These are phyloP conservation scores for Phytophthora niederhauseri DNA, from an alignment of 352 stramenopile species.

Conservation along the genomic window DNA sequence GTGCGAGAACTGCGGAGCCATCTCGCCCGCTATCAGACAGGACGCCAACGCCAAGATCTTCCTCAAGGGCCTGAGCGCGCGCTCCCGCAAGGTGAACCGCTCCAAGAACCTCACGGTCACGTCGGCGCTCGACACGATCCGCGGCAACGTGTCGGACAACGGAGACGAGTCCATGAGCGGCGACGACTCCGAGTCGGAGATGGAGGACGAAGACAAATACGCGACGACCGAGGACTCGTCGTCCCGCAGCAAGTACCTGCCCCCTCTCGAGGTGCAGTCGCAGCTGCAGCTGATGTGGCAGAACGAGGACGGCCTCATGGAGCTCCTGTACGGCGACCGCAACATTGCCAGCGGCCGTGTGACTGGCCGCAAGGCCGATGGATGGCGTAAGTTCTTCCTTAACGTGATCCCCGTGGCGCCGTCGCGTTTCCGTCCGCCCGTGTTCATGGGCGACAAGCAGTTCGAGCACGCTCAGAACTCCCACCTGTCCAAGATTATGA, in stretches of 20 bases:
- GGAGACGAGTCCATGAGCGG: constrained; percentile 42
- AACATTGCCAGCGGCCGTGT: constrained; percentile 69
- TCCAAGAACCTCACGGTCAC: constrained; percentile 84
- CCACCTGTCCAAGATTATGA: constrained; percentile 95
- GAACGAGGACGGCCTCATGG: constrained; percentile 92
- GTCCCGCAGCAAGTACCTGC: constrained; percentile 93
- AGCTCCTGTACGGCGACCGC: constrained; percentile 93
- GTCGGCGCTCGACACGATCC: constrained; percentile 83
- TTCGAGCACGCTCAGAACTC: constrained; percentile 99
- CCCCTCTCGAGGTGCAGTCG: constrained; percentile 95
- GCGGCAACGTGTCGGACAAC: constrained; percentile 68
- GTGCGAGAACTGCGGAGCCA: constrained; percentile 98
- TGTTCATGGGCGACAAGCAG: constrained; percentile 95
- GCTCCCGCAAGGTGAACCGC: constrained; percentile 82
- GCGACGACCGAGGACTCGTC: constrained; percentile 63
- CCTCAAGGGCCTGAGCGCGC: constrained; percentile 86
- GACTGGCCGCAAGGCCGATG: constrained; percentile 58
- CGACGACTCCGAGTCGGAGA: constrained; percentile 77
- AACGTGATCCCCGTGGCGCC: constrained; percentile 97
- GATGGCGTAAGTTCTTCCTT: constrained; percentile 96
- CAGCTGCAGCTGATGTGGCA: constrained; percentile 96
- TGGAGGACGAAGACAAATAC: constrained; percentile 78
- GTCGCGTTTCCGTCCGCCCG: constrained; percentile 98
- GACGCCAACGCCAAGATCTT: constrained; percentile 99
- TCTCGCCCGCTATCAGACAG: constrained; percentile 95